These are phyloP conservation scores for Vaccinium darrowii DNA, from an alignment of 148 eudicot genomes.

Conservation along the genomic window DNA sequence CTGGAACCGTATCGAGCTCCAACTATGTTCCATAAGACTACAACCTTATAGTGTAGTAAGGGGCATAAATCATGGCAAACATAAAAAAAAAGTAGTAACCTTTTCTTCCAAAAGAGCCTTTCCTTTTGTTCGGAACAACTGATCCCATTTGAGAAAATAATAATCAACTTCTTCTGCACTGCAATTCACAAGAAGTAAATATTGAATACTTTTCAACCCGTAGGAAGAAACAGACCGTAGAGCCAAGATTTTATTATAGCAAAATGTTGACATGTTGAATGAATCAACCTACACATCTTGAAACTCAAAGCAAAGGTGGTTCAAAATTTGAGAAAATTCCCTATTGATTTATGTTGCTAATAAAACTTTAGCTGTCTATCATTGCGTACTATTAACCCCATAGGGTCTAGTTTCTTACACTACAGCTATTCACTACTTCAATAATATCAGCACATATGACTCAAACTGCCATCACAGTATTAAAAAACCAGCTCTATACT, in stretches of 20 bases:
- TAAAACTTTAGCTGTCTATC: background rate
- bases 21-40: background rate
- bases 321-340: too few species aligned
- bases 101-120: conserved; percentile 68
- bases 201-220: background rate
- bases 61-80: background rate
- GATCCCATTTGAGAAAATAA: conserved; percentile 65
- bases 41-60: background rate
- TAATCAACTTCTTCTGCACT: conserved; percentile 96
- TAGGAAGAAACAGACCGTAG: conserved; percentile 4
- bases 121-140: conserved; percentile 74
- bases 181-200: conserved; percentile 18
- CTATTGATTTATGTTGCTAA: too few species aligned
- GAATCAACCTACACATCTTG: too few species aligned
- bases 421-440: too few species aligned
- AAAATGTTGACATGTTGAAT: too few species aligned
- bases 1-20: background rate
- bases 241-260: background rate
- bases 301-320: too few species aligned
- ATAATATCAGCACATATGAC: background rate
- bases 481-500: background rate
- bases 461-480: background rate
- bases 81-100: too few species aligned
- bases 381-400: background rate
- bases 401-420: too few species aligned